A percentile compares a stretch with the other conserved stretches of the same genome.
Conservation (phyloP, 2,329 filamentous ascomycete genomes). For the Dichotomopilus funicola region DNA sequence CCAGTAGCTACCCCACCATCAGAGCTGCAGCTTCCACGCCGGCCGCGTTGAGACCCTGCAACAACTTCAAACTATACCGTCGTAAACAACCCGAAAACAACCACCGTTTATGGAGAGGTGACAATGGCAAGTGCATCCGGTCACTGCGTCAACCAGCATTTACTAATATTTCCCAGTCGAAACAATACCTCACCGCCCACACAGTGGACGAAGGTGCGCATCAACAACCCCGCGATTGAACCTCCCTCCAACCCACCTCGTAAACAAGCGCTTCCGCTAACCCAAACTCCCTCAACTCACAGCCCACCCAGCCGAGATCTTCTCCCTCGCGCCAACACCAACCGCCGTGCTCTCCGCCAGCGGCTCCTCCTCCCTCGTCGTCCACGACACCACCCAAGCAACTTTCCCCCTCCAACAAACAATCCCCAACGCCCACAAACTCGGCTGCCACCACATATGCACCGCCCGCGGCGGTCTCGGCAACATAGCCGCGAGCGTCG, state of each 20-base stretch:
- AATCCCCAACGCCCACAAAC: conserved; percentile 70
- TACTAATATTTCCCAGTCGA: conserved; percentile 60
- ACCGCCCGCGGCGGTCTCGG: conserved; percentile 57
- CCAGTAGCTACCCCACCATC: conserved; percentile 16
- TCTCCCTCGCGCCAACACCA: conserved; percentile 69
- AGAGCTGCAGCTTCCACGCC: conserved; percentile 8
- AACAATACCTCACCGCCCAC: conserved; percentile 94
- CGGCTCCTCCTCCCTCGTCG: conserved; percentile 72
- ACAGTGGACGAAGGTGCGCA: conserved; percentile 74
- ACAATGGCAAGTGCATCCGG: conserved; percentile 31
- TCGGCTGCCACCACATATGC: conserved; percentile 86
- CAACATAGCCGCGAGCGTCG: conserved; percentile 69
- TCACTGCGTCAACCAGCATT: neutral
- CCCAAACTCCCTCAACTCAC: neutral
- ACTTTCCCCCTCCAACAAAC: conserved; percentile 74
- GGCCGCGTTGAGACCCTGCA: conserved; percentile 6
- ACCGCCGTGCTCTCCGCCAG: conserved; percentile 74
- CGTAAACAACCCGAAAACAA: conserved; percentile 14
- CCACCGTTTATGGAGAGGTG: conserved; percentile 31
- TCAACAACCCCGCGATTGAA: conserved; percentile 21
- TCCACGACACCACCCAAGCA: conserved; percentile 67
- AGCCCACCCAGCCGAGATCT: conserved; percentile 83
- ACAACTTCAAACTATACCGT: neutral
- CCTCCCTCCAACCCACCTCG: neutral
- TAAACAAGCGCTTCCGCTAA: neutral